Percentiles rank a stretch among this genome's conserved stretches.
Evolutionary conservation across 495 filamentous ascomycete species (phyloP).

Genomic region (Bacidia rubella): DNA sequence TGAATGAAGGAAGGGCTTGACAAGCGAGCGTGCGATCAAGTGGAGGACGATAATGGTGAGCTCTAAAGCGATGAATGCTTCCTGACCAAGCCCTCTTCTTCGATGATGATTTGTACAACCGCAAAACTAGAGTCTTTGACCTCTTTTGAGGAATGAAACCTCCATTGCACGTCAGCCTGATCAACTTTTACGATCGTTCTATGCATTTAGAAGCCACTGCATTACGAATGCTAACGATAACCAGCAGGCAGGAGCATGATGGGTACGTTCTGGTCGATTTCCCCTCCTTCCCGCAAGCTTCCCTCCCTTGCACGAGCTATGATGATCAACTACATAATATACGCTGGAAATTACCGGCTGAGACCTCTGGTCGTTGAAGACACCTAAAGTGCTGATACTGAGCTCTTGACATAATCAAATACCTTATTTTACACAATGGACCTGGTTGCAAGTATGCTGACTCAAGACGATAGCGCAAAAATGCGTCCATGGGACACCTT

Average conservation of each 20-base stretch:
- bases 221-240: no score
- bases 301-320: slow-evolving; percentile 25
- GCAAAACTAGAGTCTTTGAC: slow-evolving; percentile 99
- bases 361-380: slow-evolving; percentile 65
- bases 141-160: slow-evolving; percentile 84
- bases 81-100: slow-evolving; percentile 12
- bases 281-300: neutral
- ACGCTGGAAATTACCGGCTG: slow-evolving; percentile 99
- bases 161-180: slow-evolving; percentile 99
- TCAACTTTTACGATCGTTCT: slow-evolving; percentile 14
- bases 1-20: no score
- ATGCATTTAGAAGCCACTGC: no score
- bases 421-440: no score
- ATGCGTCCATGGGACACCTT: no score
- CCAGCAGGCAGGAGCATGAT: no score
- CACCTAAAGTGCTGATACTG: slow-evolving; percentile 83
- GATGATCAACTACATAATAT: slow-evolving; percentile 78
- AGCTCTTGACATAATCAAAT: slow-evolving; percentile 34
- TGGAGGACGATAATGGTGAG: neutral
- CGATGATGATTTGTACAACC: slow-evolving; percentile 72
- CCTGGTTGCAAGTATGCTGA: no score
- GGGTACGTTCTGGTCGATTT: neutral
- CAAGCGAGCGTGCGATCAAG: no score
- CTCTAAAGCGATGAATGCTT: neutral
- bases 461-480: no score